Conservation (phyloP, 2,329 filamentous ascomycete species). For the Lasiodiplodia hormozganensis region DNA sequence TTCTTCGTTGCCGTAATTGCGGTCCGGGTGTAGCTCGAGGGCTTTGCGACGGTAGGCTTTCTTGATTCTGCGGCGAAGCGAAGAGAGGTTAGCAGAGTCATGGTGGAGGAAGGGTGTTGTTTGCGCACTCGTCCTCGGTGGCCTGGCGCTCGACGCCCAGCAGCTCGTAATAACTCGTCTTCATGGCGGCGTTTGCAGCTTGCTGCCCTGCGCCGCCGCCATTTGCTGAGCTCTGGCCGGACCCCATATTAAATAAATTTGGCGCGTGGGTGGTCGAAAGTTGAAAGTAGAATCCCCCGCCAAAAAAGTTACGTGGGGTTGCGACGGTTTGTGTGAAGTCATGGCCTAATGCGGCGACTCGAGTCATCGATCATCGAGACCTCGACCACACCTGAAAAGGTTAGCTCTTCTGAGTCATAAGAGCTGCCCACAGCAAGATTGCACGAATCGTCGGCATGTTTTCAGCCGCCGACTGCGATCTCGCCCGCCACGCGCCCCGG, state of each 20-base stretch:
- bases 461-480: neutral
- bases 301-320: neutral
- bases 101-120: neutral
- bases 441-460: neutral
- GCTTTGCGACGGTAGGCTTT: conserved; percentile 91
- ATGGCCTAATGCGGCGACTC: neutral
- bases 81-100: neutral
- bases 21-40: conserved; percentile 91
- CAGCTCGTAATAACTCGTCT: conserved; percentile 86
- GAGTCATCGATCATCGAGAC: neutral
- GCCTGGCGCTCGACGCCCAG: conserved; percentile 76
- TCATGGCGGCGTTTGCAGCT: conserved; percentile 50
- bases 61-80: conserved; percentile 70
- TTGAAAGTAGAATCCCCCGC: neutral
- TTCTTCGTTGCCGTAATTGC: conserved; percentile 87
- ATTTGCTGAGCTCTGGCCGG: conserved; percentile 51
- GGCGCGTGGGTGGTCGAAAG: neutral
- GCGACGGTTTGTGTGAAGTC: conserved; percentile 1
- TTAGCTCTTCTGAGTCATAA: neutral
- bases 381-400: neutral
- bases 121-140: conserved; percentile 76
- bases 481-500: conserved; percentile 19
- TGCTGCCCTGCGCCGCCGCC: conserved; percentile 33
- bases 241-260: conserved; percentile 48
- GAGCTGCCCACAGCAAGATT: neutral